A percentile compares a stretch with the other conserved stretches of the same genome.
Evolutionary conservation across 805 yeast species (phyloP).

Genomic region (Blastobotrys attinorum): DNA sequence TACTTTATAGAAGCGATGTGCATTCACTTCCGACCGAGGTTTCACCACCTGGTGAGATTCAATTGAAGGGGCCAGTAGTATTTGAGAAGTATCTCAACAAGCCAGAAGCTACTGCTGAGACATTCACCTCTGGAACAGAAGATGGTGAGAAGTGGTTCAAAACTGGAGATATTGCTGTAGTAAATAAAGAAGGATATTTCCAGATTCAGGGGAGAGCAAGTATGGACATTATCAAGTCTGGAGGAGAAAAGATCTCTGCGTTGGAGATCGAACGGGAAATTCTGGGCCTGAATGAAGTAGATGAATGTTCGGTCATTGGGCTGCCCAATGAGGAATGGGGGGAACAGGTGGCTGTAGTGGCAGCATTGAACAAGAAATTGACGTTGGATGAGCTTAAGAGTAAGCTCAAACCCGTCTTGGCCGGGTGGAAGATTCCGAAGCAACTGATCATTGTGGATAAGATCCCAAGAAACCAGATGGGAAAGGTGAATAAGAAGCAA

Average conservation of each 20-base stretch:
- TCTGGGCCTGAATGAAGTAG: slow-evolving; percentile 22
- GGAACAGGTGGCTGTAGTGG: slow-evolving; percentile 27
- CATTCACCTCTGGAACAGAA: slow-evolving; percentile 38
- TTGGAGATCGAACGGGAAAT: slow-evolving; percentile 30
- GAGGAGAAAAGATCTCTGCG: slow-evolving; percentile 30
- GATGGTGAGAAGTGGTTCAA: slow-evolving; percentile 48
- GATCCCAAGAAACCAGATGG: slow-evolving; percentile 31
- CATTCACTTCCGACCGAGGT: slow-evolving; percentile 3
- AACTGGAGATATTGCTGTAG: slow-evolving; percentile 51
- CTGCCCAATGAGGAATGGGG: slow-evolving; percentile 28
- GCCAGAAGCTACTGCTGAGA: slow-evolving; percentile 39
- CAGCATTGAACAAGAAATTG: slow-evolving; percentile 14
- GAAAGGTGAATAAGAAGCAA: slow-evolving; percentile 29
- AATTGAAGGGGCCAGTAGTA: slow-evolving; percentile 48
- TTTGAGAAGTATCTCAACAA: slow-evolving; percentile 43
- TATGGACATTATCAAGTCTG: slow-evolving; percentile 31
- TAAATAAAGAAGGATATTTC: slow-evolving; percentile 38
- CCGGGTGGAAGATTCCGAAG: slow-evolving; percentile 29
- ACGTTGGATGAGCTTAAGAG: slow-evolving; percentile 19
- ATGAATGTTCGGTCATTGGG: slow-evolving; percentile 29
- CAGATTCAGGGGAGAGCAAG: slow-evolving; percentile 35
- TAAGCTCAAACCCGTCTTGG: slow-evolving; percentile 18
- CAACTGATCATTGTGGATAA: slow-evolving; percentile 22
- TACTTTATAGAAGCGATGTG: slow-evolving; percentile 11
- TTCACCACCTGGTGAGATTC: slow-evolving; percentile 39